Conservation (phyloP, 2,329 filamentous ascomycete genomes). For the Penicillium occitanis region DNA sequence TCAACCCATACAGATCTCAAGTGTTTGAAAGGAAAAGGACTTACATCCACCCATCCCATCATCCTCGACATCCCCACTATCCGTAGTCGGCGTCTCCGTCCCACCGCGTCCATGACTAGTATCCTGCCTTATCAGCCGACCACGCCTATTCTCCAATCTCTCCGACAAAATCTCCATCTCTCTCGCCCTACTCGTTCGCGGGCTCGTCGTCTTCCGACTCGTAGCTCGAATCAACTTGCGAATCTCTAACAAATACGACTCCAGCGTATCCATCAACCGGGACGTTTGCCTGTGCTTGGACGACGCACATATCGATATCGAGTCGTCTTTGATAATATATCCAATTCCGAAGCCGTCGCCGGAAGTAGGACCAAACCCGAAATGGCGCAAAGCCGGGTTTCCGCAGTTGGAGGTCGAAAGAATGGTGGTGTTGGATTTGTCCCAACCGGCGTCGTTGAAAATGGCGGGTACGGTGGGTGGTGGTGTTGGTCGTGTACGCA, state of each 20-base stretch:
- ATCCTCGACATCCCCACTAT: conserved; percentile 72
- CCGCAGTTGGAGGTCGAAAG: conserved; percentile 98
- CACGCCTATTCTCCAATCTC: conserved; percentile 60
- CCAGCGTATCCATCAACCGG: conserved; percentile 83
- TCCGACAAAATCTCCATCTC: conserved; percentile 57
- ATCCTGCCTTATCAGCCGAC: conserved; percentile 66
- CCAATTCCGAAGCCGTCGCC: conserved; percentile 95
- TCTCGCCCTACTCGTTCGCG: conserved; percentile 57
- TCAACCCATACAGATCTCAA: not conserved
- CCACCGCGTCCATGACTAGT: conserved; percentile 45
- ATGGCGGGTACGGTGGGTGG: conserved; percentile 64
- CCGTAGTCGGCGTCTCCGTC: conserved; percentile 63
- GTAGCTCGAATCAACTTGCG: conserved; percentile 76
- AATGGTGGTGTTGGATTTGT: conserved; percentile 91
- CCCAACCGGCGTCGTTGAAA: conserved; percentile 88
- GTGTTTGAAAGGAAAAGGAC: conserved; percentile 42
- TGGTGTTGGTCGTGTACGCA: conserved; percentile 34
- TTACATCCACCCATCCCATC: conserved; percentile 92
- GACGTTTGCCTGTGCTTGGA: conserved; percentile 93
- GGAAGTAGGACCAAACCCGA: conserved; percentile 92
- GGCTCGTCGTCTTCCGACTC: conserved; percentile 55
- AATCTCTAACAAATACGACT: conserved; percentile 88
- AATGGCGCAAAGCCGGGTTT: conserved; percentile 90
- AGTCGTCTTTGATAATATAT: conserved; percentile 97
- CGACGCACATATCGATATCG: conserved; percentile 84